phyloP scores from a whole-genome alignment of 2,329 filamentous ascomycete genomes.

The Exophiala aquamarina region DNA sequence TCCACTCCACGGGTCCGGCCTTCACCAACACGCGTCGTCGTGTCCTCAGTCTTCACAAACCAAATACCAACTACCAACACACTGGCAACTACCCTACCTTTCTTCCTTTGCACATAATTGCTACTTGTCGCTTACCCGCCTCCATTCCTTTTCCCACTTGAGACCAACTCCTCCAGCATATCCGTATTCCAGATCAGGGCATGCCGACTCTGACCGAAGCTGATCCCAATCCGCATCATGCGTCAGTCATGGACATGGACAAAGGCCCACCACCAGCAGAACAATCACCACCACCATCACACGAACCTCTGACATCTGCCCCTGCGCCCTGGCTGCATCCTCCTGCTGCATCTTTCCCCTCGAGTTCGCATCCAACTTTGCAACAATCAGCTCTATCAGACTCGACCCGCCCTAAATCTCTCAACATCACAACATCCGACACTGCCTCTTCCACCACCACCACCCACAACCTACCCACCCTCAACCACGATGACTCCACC shows the following conservation, averaged over 20 bases:
- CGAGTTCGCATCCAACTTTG: background rate
- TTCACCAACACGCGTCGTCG: background rate
- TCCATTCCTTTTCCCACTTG: background rate
- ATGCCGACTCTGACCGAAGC: background rate
- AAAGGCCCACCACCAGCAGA: constrained; percentile 1
- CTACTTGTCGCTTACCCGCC: background rate
- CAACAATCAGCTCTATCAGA: constrained; percentile 4
- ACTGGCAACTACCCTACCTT: background rate
- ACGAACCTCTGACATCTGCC: background rate
- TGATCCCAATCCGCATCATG: background rate
- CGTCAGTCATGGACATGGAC: constrained; percentile 1
- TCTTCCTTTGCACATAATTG: background rate
- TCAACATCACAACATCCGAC: constrained; percentile 18
- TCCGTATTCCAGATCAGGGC: background rate
- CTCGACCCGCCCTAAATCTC: constrained; percentile 1
- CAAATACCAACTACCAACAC: background rate
- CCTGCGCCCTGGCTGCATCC: background rate
- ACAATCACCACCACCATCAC: background rate
- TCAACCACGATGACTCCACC: constrained; percentile 14
- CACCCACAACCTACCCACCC: constrained; percentile 2
- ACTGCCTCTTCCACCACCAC: constrained; percentile 2
- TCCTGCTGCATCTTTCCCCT: background rate
- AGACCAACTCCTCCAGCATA: background rate
- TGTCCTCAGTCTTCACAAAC: background rate
- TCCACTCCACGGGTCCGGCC: too few relatives aligned